A percentile compares a stretch with the other conserved stretches of the same genome.
Conservation (phyloP, 2,329 filamentous ascomycete genomes). For the Phaeosphaeria sp. region DNA sequence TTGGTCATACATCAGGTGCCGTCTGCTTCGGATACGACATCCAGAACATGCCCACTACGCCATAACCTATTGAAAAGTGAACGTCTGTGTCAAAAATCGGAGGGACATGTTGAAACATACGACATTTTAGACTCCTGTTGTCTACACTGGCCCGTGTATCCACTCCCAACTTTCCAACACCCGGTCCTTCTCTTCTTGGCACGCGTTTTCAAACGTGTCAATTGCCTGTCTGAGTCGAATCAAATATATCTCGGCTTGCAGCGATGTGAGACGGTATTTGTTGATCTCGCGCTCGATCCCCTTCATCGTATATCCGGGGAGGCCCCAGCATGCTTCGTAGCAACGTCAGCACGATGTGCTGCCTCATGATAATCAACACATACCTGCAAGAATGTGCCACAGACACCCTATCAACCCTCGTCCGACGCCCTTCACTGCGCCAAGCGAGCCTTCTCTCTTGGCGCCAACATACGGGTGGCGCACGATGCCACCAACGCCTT, state of each 20-base stretch:
- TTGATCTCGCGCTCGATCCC: constrained; percentile 6
- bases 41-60: too few relatives aligned
- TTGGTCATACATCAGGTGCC: too few relatives aligned
- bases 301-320: constrained; percentile 29
- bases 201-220: background rate
- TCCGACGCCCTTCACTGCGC: constrained; percentile 55
- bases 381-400: constrained; percentile 17
- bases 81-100: too few relatives aligned
- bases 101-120: too few relatives aligned
- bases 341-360: background rate
- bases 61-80: too few relatives aligned
- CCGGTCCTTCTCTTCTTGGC: background rate
- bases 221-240: constrained; percentile 8
- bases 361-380: background rate
- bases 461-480: constrained; percentile 74
- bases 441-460: constrained; percentile 65
- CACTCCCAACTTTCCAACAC: constrained; percentile 2
- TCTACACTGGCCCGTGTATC: background rate
- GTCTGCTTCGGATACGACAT: too few relatives aligned
- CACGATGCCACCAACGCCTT: constrained; percentile 77
- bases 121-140: too few relatives aligned
- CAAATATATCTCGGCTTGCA: constrained; percentile 8
- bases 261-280: constrained; percentile 4
- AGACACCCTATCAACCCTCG: constrained; percentile 32
- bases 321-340: background rate